Evolutionary conservation across 208 protist species (phyloP).

Genomic region (Crithidia bombi): DNA sequence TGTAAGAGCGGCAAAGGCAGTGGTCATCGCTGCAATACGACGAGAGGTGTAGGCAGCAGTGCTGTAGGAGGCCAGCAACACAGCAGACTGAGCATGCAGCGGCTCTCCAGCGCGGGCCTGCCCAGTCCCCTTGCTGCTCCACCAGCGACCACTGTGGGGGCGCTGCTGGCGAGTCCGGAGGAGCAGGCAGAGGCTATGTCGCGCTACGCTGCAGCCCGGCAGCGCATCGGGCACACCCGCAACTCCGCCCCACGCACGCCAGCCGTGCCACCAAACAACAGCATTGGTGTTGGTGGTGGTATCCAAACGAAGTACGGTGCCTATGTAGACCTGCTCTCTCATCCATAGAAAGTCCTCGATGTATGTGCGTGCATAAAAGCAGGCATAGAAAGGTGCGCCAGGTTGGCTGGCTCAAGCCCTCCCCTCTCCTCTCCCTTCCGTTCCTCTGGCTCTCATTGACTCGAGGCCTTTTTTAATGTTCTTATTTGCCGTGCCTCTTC

Average conservation of each 20-base stretch:
- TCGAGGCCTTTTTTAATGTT: too few relatives aligned
- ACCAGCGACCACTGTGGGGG: conserved; percentile 9
- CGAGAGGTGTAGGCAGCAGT: background rate
- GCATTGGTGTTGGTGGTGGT: conserved; percentile 1
- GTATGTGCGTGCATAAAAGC: background rate
- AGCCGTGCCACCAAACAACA: background rate
- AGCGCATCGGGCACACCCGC: conserved; percentile 32
- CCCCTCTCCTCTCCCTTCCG: too few relatives aligned
- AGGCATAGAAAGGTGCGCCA: too few relatives aligned
- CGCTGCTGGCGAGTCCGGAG: conserved; percentile 3
- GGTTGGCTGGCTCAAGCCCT: too few relatives aligned
- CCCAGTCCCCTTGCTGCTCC: background rate
- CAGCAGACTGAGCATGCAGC: background rate
- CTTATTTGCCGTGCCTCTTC: too few relatives aligned
- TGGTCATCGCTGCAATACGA: background rate
- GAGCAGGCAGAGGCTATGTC: conserved; percentile 32
- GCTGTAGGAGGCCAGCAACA: background rate
- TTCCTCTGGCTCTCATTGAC: too few relatives aligned
- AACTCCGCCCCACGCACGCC: background rate
- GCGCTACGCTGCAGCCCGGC: conserved; percentile 28
- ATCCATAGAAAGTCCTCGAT: conserved; percentile 8
- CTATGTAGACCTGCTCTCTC: conserved; percentile 26
- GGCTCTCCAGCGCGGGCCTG: conserved; percentile 10
- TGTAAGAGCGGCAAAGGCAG: background rate
- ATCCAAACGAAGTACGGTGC: conserved; percentile 24